Evolutionary conservation across 2,329 filamentous ascomycete species (phyloP).

Genomic region (Pseudocercospora eumusae): DNA sequence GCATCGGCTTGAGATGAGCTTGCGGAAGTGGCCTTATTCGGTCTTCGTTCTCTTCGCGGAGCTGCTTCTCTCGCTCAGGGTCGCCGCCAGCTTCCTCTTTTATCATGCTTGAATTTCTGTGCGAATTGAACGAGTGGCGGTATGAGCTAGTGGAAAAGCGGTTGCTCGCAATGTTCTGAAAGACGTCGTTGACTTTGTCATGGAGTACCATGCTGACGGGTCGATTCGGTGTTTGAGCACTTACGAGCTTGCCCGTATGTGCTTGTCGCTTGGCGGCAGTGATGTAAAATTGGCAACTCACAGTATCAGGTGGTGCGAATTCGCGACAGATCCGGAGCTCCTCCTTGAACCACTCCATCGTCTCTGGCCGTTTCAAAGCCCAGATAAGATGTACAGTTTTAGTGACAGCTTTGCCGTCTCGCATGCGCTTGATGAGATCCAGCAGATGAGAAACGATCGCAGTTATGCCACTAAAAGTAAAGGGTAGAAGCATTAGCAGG

Average conservation of each 20-base stretch:
- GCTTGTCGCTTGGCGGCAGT: conserved; percentile 68
- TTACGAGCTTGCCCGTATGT: conserved; percentile 54
- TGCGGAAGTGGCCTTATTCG: conserved; percentile 77
- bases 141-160: conserved; percentile 45
- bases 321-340: conserved; percentile 90
- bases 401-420: conserved; percentile 90
- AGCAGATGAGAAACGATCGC: conserved; percentile 88
- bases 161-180: conserved; percentile 82
- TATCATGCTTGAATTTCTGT: conserved; percentile 79
- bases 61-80: conserved; percentile 72
- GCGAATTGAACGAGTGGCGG: conserved; percentile 26
- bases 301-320: conserved; percentile 80
- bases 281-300: conserved; percentile 93
- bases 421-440: conserved; percentile 94
- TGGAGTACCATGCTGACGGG: conserved; percentile 76
- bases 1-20: conserved; percentile 44
- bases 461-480: too few species aligned
- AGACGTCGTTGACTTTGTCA: conserved; percentile 83
- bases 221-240: conserved; percentile 52
- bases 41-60: conserved; percentile 81
- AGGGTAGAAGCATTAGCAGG: too few species aligned
- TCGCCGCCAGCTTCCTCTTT: conserved; percentile 79
- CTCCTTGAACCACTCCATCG: conserved; percentile 97
- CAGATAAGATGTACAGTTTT: conserved; percentile 90
- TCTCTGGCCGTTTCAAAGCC: conserved; percentile 86